Percentiles rank a stretch among this genome's conserved stretches.
phyloP scores from a whole-genome alignment of 106 monocot species.

The Ottelia alismoides region DNA sequence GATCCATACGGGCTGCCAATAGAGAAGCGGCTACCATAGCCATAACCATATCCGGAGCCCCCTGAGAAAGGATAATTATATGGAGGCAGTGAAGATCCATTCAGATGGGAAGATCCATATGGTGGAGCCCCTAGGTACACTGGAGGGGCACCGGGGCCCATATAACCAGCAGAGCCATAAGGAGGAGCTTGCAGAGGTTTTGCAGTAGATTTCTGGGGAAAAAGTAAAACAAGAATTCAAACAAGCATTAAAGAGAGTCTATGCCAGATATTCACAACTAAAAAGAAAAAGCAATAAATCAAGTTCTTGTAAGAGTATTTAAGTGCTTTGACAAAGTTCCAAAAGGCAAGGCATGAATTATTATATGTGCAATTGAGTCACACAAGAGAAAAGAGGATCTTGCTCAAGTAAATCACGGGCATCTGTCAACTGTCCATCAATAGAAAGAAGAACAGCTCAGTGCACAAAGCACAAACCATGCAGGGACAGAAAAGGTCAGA shows the following conservation, averaged over 20 bases:
- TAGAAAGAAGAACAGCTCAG: no score
- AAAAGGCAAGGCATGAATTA: no score
- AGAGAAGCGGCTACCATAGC: constrained; percentile 43
- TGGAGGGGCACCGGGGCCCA: constrained; percentile 47
- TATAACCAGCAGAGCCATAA: constrained; percentile 45
- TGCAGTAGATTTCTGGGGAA: constrained; percentile 37
- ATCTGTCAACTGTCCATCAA: no score
- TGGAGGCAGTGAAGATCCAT: constrained; percentile 40
- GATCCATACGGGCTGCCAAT: constrained; percentile 76
- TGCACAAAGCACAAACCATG: no score
- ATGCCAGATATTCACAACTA: no score
- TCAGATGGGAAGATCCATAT: constrained; percentile 40
- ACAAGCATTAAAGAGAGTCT: background rate
- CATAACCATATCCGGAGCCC: constrained; percentile 47
- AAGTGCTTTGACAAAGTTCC: no score
- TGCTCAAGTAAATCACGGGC: no score
- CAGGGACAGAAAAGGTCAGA: no score
- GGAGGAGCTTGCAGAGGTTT: constrained; percentile 47
- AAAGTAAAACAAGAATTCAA: background rate
- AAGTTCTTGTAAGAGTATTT: no score
- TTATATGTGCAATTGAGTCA: no score
- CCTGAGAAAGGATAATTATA: constrained; percentile 45
- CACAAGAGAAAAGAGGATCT: no score
- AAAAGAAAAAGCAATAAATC: no score
- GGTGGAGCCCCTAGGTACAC: constrained; percentile 68